phyloP scores from a whole-genome alignment of 2,329 filamentous ascomycete genomes.

The Lecanoromycetidae sp. region DNA sequence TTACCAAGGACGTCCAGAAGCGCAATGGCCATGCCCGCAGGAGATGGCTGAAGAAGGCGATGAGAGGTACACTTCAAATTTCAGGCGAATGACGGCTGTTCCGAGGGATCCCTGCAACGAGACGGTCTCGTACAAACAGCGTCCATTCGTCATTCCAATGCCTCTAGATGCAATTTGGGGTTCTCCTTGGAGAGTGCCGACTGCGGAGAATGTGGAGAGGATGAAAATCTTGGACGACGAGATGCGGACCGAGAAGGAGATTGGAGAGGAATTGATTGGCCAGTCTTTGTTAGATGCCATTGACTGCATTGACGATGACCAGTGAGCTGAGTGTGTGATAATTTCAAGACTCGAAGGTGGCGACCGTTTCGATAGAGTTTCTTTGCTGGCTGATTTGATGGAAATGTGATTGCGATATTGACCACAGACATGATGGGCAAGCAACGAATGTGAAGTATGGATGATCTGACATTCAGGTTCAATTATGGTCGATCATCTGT shows the following conservation, averaged over 20 bases:
- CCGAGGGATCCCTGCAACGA: slow-evolving; percentile 25
- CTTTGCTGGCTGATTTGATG: no score
- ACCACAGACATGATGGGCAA: no score
- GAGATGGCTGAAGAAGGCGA: slow-evolving; percentile 27
- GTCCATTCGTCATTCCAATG: background rate
- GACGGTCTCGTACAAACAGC: slow-evolving; percentile 26
- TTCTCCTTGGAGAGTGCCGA: background rate
- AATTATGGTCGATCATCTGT: no score
- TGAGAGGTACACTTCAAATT: slow-evolving; percentile 23
- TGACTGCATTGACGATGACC: background rate
- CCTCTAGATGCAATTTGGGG: slow-evolving; percentile 14
- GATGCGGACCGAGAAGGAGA: background rate
- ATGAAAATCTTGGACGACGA: background rate
- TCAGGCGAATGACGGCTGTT: slow-evolving; percentile 23
- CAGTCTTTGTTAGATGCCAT: slow-evolving; percentile 7
- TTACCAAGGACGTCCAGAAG: slow-evolving; percentile 11
- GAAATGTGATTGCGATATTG: no score
- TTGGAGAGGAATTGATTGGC: slow-evolving; percentile 8
- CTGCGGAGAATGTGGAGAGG: background rate
- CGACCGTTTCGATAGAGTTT: no score
- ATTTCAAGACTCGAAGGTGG: no score
- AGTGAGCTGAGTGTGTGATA: no score
- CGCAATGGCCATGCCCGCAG: slow-evolving; percentile 24
- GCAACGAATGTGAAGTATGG: no score
- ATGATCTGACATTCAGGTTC: no score